Evolutionary conservation across 306 rosid species (phyloP).

Genomic region (Quercus alba): DNA sequence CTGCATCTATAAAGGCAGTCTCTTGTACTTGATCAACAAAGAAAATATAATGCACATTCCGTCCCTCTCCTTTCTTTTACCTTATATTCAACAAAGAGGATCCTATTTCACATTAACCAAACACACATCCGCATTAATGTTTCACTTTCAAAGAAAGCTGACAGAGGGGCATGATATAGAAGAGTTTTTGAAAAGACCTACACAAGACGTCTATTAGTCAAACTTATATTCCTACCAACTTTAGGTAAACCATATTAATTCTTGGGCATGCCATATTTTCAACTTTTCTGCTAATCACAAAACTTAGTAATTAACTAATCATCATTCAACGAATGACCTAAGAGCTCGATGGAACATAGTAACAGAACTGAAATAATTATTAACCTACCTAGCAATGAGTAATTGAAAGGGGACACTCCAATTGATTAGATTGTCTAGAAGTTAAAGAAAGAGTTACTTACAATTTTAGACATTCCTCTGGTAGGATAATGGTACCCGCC

Average conservation of each 20-base stretch:
- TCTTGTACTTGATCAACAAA: too few species aligned
- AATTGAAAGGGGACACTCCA: not conserved
- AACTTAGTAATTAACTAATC: not conserved
- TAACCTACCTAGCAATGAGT: not conserved
- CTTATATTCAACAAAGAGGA: too few species aligned
- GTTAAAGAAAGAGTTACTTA: constrained; percentile 21
- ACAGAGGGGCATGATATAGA: not conserved
- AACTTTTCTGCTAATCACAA: not conserved
- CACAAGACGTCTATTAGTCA: not conserved
- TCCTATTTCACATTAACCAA: not conserved
- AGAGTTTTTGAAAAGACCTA: not conserved
- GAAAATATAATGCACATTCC: too few species aligned
- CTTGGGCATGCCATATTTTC: not conserved
- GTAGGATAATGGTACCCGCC: constrained; percentile 58
- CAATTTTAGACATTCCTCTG: constrained; percentile 58
- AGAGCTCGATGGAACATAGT: not conserved
- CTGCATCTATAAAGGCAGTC: too few species aligned
- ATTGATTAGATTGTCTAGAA: not conserved
- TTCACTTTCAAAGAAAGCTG: not conserved
- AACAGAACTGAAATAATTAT: not conserved
- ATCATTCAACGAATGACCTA: not conserved
- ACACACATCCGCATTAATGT: not conserved
- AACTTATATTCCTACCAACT: not conserved
- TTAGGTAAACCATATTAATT: not conserved
- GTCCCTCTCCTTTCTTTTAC: too few species aligned